phyloP scores from a whole-genome alignment of 805 yeast species.

The Wickerhamomyces hampshirensis region DNA sequence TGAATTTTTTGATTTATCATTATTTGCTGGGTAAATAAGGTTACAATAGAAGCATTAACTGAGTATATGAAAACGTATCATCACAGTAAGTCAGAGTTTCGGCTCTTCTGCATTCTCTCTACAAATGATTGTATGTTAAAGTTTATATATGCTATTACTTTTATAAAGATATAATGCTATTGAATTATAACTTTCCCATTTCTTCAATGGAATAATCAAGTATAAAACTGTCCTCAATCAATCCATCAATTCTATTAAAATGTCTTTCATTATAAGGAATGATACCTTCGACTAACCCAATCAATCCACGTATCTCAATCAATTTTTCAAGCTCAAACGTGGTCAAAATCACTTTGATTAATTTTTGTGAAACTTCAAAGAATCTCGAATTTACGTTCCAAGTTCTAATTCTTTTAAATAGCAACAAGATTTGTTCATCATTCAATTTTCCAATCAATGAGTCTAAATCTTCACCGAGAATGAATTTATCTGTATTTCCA shows the following conservation, averaged over 20 bases:
- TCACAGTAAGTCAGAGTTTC: no score
- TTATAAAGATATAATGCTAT: no score
- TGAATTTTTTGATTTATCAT: no score
- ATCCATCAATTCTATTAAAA: conserved; percentile 64
- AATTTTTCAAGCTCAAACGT: conserved; percentile 51
- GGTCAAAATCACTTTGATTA: conserved; percentile 60
- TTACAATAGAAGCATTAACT: no score
- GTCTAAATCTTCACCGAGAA: conserved; percentile 51
- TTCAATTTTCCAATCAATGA: conserved; percentile 51
- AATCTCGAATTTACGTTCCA: conserved; percentile 92
- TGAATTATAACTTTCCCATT: conserved; percentile 51
- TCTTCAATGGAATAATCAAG: conserved; percentile 80
- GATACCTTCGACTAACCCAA: conserved; percentile 65
- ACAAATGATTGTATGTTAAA: no score
- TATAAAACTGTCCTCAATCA: conserved; percentile 80
- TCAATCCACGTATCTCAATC: conserved; percentile 61
- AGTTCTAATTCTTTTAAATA: conserved; percentile 78
- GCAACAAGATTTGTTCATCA: conserved; percentile 50
- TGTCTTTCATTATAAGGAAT: conserved; percentile 90
- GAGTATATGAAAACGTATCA: no score
- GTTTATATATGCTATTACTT: neutral
- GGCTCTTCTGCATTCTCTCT: no score
- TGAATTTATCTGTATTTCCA: conserved; percentile 20
- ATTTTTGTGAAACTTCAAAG: conserved; percentile 73
- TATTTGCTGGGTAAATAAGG: no score